phyloP scores from a whole-genome alignment of 129 eudicot species.

The Arctium minus region DNA sequence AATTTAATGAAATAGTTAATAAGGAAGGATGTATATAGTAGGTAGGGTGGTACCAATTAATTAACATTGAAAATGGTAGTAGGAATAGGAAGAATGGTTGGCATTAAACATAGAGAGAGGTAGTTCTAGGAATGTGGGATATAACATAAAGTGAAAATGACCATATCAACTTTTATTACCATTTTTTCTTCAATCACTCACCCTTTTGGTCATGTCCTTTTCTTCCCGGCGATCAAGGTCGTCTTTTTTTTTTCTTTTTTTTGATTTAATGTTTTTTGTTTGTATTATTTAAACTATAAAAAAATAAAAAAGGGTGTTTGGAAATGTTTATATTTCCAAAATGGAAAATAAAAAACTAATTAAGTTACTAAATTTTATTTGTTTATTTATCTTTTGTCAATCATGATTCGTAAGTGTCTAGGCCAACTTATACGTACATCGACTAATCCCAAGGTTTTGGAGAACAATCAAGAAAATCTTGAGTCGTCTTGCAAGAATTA shows the following conservation, averaged over 20 bases:
- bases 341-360: too few relatives aligned
- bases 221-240: constrained; percentile 35
- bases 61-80: constrained; percentile 3
- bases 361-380: not conserved
- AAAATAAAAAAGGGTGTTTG: not conserved
- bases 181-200: constrained; percentile 21
- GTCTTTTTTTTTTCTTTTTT: not conserved
- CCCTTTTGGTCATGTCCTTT: constrained; percentile 26
- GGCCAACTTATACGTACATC: too few relatives aligned
- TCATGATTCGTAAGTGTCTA: too few relatives aligned
- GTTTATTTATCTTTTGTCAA: too few relatives aligned
- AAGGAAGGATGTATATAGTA: not conserved
- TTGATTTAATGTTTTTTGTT: not conserved
- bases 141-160: constrained; percentile 28
- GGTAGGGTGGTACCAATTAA: constrained; percentile 30
- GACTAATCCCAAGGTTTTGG: too few relatives aligned
- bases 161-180: constrained; percentile 20
- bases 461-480: too few relatives aligned
- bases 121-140: constrained; percentile 36
- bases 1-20: not conserved
- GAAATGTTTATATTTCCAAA: too few relatives aligned
- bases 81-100: constrained; percentile 14
- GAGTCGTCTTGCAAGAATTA: too few relatives aligned
- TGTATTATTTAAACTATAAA: not conserved
- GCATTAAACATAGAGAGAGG: constrained; percentile 33